phyloP scores from a whole-genome alignment of 768 basidiomycete species.

The Serendipita sp. region DNA sequence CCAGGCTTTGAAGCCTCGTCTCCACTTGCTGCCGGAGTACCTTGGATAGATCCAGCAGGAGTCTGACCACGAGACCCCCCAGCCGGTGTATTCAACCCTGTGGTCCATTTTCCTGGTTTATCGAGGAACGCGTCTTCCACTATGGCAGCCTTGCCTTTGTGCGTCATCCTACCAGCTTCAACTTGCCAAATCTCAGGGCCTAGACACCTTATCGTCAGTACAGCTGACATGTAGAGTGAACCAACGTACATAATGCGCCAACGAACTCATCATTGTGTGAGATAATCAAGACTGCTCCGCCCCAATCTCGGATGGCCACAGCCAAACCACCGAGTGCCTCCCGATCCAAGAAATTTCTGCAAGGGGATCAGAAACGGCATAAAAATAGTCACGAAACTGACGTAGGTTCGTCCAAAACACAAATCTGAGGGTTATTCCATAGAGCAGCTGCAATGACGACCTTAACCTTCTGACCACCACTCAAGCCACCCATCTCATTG shows the following conservation, averaged over 20 bases:
- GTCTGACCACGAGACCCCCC: conserved; percentile 48
- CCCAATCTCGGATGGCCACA: conserved; percentile 89
- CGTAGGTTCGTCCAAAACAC: conserved; percentile 16
- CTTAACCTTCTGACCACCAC: conserved; percentile 98
- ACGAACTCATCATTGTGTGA: conserved; percentile 91
- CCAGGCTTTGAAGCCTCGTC: conserved; percentile 43
- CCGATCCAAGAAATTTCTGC: conserved; percentile 89
- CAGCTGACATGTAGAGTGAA: conserved; percentile 18
- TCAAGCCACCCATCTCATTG: conserved; percentile 87
- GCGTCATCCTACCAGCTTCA: conserved; percentile 66
- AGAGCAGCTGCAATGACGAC: conserved; percentile 85
- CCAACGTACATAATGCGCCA: conserved; percentile 52
- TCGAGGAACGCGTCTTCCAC: conserved; percentile 74
- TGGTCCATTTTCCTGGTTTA: conserved; percentile 44
- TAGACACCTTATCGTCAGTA: conserved; percentile 15
- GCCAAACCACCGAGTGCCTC: conserved; percentile 91
- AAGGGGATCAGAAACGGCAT: conserved; percentile 63
- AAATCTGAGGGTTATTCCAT: conserved; percentile 87
- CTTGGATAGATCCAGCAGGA: conserved; percentile 50
- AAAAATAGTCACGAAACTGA: conserved; percentile 20
- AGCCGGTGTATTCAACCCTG: conserved; percentile 47
- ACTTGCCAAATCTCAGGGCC: conserved; percentile 93
- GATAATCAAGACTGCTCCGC: conserved; percentile 88
- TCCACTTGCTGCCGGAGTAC: conserved; percentile 68
- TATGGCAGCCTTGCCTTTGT: conserved; percentile 74